Evolutionary conservation across 2,329 filamentous ascomycete genomes (phyloP).

Genomic region (Alternaria conjuncta): DNA sequence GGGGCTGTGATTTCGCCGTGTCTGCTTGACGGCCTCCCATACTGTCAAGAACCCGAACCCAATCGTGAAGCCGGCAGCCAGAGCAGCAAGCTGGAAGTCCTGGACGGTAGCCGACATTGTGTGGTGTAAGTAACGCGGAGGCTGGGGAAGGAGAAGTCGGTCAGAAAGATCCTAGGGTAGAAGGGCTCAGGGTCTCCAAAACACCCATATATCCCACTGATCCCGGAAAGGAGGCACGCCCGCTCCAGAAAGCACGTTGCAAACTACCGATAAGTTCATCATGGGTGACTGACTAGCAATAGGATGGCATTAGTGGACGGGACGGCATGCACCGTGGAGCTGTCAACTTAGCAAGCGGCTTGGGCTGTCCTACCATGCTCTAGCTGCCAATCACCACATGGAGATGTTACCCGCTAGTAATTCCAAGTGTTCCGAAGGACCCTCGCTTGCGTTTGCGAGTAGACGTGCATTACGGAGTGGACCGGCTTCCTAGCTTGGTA

Average conservation of each 20-base stretch:
- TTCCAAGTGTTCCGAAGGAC: background rate
- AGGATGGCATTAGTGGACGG: background rate
- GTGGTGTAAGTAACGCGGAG: background rate
- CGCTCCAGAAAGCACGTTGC: background rate
- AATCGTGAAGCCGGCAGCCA: slow-evolving; percentile 46
- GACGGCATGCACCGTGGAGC: slow-evolving; percentile 4
- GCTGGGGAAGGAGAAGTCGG: background rate
- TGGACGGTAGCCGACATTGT: slow-evolving; percentile 30
- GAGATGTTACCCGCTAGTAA: background rate
- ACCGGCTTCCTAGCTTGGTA: background rate
- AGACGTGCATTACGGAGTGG: slow-evolving; percentile 3
- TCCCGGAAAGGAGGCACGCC: slow-evolving; percentile 7
- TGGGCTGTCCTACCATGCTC: background rate
- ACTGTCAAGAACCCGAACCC: slow-evolving; percentile 44
- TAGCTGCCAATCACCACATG: slow-evolving; percentile 2
- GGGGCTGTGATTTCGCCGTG: slow-evolving; percentile 43
- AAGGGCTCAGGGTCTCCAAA: background rate
- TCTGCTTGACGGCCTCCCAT: slow-evolving; percentile 47
- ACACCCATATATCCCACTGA: background rate
- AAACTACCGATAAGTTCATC: slow-evolving; percentile 5
- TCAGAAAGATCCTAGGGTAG: background rate
- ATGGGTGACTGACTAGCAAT: slow-evolving; percentile 2
- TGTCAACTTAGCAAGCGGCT: background rate
- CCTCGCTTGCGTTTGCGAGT: background rate
- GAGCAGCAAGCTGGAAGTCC: slow-evolving; percentile 40